Evolutionary conservation across 2,329 filamentous ascomycete genomes (phyloP), one percentile per base, ranked within the genome.

Genomic region (Fusarium palustre): DNA sequence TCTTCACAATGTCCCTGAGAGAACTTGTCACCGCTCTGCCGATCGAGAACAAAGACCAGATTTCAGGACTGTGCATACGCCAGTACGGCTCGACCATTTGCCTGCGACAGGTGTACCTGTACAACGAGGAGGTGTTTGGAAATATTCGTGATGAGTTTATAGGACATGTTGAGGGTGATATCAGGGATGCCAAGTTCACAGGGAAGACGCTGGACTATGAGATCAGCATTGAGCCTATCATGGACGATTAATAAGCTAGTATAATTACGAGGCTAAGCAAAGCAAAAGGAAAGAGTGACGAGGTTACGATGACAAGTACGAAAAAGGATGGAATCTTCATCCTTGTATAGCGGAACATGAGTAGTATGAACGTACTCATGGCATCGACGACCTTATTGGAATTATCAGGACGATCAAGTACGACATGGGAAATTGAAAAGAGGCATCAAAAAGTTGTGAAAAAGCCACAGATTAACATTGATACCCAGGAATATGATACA

Each of bases 171-270:
- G 55, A 54, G 22, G 18, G 45, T n/a, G 65, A 68, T 10, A 60
- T 68, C 13, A 25, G 22, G 2, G 28, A 48, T 7, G 65, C 49
- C 0, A 65, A 38, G 22, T 7, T 50, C 10, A 55, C 52, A 1
- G 65, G 59, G 13, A 52, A 49, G 12, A 31, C 54, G 7, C 18
- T 69, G 49, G 64, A 68, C 22, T 68, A 65, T 38, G 64, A 68
- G 41, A 47, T 68, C 13, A 68, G 48, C 5, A 60, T 68, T 12
- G 55, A 58, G 48, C 59, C 59, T 7, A 46, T 67, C 7, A 52
- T 50, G 13, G 30, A 52, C n/a, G 55, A 24, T 25, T 33, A 28
- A 18, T 28, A 57, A 59, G 39, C 12, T 34, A 9, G 7, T 18
- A 31, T 24, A 56, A 24, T 52, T 18, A 24, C 22, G 12, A 15